Evolutionary conservation across 2,329 filamentous ascomycete genomes (phyloP), one percentile per base, ranked within the genome.

Genomic region (Verticillium dahliae): DNA sequence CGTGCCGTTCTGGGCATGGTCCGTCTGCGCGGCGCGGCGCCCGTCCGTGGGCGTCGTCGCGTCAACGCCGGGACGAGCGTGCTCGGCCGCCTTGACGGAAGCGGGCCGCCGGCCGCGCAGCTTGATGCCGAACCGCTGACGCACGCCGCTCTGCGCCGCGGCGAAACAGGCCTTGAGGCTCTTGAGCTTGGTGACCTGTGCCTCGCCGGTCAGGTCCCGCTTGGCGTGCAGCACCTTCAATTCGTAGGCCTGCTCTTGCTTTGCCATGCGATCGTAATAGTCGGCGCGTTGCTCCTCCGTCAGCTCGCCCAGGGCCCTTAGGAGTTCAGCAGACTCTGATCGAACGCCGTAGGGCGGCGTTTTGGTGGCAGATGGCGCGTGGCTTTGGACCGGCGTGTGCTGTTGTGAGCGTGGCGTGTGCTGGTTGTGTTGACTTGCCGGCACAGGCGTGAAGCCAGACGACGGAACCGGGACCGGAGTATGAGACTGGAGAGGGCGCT

Each of bases 101-200:
- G 69, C 78, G 2, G 78, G 78, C 0, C 82, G 79, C 13, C 81
- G 74, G 64, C 79, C 75, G 0, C 81, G 78, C 14, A 86, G 74
- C 1, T 78, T 76, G 37, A 86, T 81, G n/a, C 83, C 83, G 63
- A 80, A 85, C 63, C 79, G 84, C 68, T 84, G 85, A 13, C 84
- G 78, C 3, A 84, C 80, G n/a, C 76, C 76, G 60, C 81, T 84
- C 68, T 84, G 82, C 61, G 82, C 84, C 3, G 81, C 84, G 54
- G 80, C 80, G 65, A 81, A 83, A 3, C 77, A 78, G 64, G 85
- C 85, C 50, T 79, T 79, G 1, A 85, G 66, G 10, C 73, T 77
- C 0, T 50, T 50, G 45, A 50, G 76, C 74, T 50, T 50, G 45
- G n/a, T n/a, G 7, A 50, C 45, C n/a, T 50, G 45, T 10, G 45